Evolutionary conservation across 768 basidiomycete genomes (phyloP).

Genomic region (Phylloporus arenicola): DNA sequence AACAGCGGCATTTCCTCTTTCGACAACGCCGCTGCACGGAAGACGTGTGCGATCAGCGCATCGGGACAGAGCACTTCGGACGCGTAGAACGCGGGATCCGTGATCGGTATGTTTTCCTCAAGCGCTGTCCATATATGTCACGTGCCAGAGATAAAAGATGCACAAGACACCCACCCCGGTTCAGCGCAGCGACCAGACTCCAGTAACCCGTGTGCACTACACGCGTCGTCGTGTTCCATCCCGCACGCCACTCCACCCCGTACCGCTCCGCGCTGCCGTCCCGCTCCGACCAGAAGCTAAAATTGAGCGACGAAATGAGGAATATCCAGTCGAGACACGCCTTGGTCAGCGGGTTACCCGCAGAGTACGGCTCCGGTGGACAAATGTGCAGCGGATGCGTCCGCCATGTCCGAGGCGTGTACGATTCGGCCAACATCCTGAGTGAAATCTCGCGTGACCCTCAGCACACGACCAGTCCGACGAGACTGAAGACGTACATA

Average conservation of each 20-base stretch:
- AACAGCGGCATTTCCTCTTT: constrained; percentile 67
- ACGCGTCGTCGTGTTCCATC: constrained; percentile 52
- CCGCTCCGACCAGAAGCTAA: constrained; percentile 82
- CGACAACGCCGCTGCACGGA: constrained; percentile 53
- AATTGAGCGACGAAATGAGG: constrained; percentile 80
- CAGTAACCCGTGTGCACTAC: constrained; percentile 78
- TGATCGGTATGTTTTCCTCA: constrained; percentile 72
- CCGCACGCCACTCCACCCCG: constrained; percentile 71
- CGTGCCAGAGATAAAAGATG: not conserved
- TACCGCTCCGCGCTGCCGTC: constrained; percentile 57
- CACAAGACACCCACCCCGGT: constrained; percentile 51
- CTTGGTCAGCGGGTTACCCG: constrained; percentile 49
- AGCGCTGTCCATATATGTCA: constrained; percentile 46
- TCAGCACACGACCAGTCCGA: constrained; percentile 5
- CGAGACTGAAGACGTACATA: constrained; percentile 39
- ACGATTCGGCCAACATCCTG: constrained; percentile 55
- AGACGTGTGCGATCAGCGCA: constrained; percentile 59
- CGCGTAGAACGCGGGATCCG: constrained; percentile 73
- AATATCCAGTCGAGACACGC: constrained; percentile 80
- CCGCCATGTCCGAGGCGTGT: constrained; percentile 79
- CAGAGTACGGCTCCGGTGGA: constrained; percentile 59
- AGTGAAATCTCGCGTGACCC: constrained; percentile 48
- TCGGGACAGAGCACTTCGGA: constrained; percentile 68
- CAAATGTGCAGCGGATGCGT: constrained; percentile 61
- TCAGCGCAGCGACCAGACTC: constrained; percentile 79